Evolutionary conservation across 2,329 filamentous ascomycete species (phyloP).

Genomic region (Monosporascus sp.): DNA sequence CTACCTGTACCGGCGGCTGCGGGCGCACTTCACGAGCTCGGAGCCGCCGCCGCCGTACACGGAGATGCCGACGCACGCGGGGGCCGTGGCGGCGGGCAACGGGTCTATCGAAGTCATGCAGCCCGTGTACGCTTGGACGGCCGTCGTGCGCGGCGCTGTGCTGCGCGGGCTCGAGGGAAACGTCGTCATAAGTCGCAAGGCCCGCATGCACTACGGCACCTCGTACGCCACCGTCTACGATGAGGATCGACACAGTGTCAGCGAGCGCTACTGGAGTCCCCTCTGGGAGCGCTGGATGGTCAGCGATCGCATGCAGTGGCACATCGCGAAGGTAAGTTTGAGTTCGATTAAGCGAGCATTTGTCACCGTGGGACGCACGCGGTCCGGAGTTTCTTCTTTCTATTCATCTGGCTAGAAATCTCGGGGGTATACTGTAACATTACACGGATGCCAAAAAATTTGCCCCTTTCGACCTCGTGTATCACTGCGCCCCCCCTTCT

Average conservation of each 20-base stretch:
- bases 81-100: conserved; percentile 37
- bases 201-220: conserved; percentile 73
- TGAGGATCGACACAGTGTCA: conserved; percentile 65
- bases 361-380: too few relatives aligned
- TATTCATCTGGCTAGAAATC: too few relatives aligned
- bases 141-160: conserved; percentile 72
- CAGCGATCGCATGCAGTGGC: conserved; percentile 78
- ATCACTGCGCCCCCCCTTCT: neutral
- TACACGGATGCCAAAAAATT: too few relatives aligned
- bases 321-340: conserved; percentile 64
- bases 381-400: neutral
- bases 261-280: conserved; percentile 73
- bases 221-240: conserved; percentile 79
- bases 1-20: conserved; percentile 67
- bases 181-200: conserved; percentile 71
- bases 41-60: conserved; percentile 57
- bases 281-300: conserved; percentile 83
- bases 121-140: conserved; percentile 76
- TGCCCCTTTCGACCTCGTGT: too few relatives aligned
- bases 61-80: conserved; percentile 63
- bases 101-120: conserved; percentile 74
- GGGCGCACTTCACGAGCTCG: conserved; percentile 58
- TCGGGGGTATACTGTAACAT: too few relatives aligned
- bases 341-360: neutral
- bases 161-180: conserved; percentile 70